Percentiles rank a stretch among this genome's conserved stretches.
These are phyloP conservation scores for Phytophthora chlamydospora DNA, from an alignment of 352 stramenopile species.

Conservation along the genomic window DNA sequence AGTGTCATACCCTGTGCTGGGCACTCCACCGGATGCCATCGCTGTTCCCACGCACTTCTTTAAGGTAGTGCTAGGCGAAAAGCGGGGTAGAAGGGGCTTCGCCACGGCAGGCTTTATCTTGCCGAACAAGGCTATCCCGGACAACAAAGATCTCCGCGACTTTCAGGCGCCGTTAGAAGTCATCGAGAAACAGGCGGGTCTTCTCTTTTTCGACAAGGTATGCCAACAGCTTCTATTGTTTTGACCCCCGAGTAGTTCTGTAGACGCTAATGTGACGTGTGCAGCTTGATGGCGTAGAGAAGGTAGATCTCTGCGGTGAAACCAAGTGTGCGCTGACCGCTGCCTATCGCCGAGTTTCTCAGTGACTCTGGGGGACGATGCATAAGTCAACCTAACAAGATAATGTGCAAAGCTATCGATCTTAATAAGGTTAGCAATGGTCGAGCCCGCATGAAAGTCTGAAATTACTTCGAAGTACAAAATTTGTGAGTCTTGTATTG, in stretches of 20 bases:
- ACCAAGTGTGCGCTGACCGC: conserved; percentile 64
- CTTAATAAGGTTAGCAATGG: too few relatives aligned
- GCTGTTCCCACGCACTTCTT: conserved; percentile 97
- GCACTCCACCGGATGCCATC: conserved; percentile 86
- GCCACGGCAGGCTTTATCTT: conserved; percentile 94
- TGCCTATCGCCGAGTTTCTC: conserved; percentile 48
- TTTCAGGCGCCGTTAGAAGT: conserved; percentile 92
- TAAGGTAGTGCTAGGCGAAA: conserved; percentile 91
- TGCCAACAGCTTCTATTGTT: conserved; percentile 1
- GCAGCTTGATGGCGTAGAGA: conserved; percentile 57
- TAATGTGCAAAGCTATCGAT: too few relatives aligned
- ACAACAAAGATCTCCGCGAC: conserved; percentile 77
- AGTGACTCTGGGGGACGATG: background rate
- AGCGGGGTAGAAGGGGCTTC: conserved; percentile 52
- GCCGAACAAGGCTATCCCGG: conserved; percentile 87
- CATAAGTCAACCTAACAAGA: too few relatives aligned
- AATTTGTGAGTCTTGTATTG: too few relatives aligned
- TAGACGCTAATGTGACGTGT: background rate
- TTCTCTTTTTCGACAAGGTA: conserved; percentile 94
- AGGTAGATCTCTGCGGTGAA: conserved; percentile 65
- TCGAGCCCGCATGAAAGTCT: too few relatives aligned
- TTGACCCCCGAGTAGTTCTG: background rate
- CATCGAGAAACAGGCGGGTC: conserved; percentile 92
- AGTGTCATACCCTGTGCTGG: conserved; percentile 81
- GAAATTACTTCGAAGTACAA: too few relatives aligned